Evolutionary conservation across 1,139 yeast species (phyloP), one percentile per base, ranked within the genome.

Genomic region (Schwanniomyces etchellsii): DNA sequence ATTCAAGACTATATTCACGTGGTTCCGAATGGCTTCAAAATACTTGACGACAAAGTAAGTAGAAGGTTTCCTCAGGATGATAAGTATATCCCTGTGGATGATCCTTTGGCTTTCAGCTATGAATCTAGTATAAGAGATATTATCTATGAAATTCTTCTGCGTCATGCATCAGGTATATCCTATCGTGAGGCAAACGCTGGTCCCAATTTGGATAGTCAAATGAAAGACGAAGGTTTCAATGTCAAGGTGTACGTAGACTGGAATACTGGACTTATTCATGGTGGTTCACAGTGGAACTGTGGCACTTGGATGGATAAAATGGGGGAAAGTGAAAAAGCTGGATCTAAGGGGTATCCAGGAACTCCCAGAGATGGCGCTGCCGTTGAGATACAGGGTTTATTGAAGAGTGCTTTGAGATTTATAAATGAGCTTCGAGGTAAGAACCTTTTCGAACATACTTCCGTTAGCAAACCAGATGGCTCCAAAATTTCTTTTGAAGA

Each of bases 301-400:
- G 98, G 98, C 14, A 91, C 98, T 0, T 91, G 98, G 98, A 91
- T 89, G 96, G 98, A 91, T 58, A 91, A 91, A 61, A 91, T 91
- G 97, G 98, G 98, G 14, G 98, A 91, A 60, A 84, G 95, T 49
- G 76, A 59, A 30, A 64, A 58, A 36, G 96, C 98, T 0, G 82
- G 84, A 1, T 81, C 78, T 37, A 82, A 80, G 47, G 98, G 98
- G 11, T 66, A 74, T 24, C 98, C 98, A 1, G 98, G 97, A 2
- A 91, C 98, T 0, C 97, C 98, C 22, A 74, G 98, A 52, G 96
- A 89, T 56, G 98, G 98, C 26, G 96, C 96, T 2, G 96, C 95
- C 2, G 70, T 91, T 35, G 98, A 91, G 56, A 81, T 91, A 36
- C 88, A 77, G 47, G 98, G 97, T 0, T 63, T 91, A 39, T 61